Percentiles rank a stretch among this genome's conserved stretches.
These are phyloP conservation scores for Paecilomyces formosus DNA, from an alignment of 2,329 filamentous ascomycete genomes.

Conservation along the genomic window DNA sequence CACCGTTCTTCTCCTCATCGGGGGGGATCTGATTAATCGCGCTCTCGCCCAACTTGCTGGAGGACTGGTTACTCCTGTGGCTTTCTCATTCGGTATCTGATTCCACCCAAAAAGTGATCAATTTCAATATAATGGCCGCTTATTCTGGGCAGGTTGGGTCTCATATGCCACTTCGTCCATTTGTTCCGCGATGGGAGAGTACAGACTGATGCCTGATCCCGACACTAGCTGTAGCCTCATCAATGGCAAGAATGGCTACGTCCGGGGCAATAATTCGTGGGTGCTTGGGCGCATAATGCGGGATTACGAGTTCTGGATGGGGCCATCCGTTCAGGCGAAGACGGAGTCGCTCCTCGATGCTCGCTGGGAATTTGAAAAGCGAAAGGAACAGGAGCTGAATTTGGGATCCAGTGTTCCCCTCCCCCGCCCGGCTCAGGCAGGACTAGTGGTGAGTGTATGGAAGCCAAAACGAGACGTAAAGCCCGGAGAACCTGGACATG, in stretches of 20 bases:
- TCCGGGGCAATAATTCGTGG: conserved; percentile 35
- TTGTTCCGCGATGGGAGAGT: conserved; percentile 23
- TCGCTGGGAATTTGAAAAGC: conserved; percentile 7
- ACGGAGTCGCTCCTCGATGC: conserved; percentile 7
- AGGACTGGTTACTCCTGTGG: conserved; percentile 19
- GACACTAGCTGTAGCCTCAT: conserved; percentile 27
- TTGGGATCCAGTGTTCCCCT: background rate
- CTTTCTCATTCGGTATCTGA: conserved; percentile 30
- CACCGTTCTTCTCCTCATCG: conserved; percentile 28
- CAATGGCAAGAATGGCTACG: conserved; percentile 29
- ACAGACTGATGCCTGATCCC: conserved; percentile 24
- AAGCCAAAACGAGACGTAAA: conserved; percentile 3
- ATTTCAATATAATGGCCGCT: background rate
- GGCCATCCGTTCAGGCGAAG: conserved; percentile 4
- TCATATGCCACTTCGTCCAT: conserved; percentile 26
- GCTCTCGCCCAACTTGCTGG: conserved; percentile 28
- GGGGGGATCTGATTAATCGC: conserved; percentile 26
- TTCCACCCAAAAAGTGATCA: background rate
- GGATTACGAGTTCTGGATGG: conserved; percentile 31
- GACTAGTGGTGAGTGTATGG: conserved; percentile 20
- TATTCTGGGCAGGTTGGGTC: conserved; percentile 20
- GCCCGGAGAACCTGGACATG: conserved; percentile 7
- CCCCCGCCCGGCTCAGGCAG: conserved; percentile 12
- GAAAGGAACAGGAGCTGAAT: conserved; percentile 3
- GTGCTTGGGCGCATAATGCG: conserved; percentile 37